Evolutionary conservation across 768 basidiomycete species (phyloP), one percentile per base, ranked within the genome.

Genomic region (Chalciporus pseudorubinellus): DNA sequence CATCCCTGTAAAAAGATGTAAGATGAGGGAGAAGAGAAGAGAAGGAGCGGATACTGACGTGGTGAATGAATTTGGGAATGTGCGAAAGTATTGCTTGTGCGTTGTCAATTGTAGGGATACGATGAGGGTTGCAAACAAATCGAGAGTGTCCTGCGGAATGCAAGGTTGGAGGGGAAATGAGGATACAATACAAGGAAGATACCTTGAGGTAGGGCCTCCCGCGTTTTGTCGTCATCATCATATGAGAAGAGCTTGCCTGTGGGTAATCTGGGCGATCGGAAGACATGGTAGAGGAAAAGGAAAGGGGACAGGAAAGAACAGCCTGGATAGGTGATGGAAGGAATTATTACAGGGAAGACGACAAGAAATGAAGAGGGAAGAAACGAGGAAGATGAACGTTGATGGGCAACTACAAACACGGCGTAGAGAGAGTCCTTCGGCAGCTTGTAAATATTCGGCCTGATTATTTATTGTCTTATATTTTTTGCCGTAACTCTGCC

Each of bases 211-310:
- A 97, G 13, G 94, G 94, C 60, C 94, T 81, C 55, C 94, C 94
- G 65, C 94, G 84, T 77, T 92, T 92, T 67, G 94, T 95, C 13
- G 91, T 95, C 83, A 95, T 95, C 94, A 98, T 97, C 90, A 95
- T 91, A 71, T 95, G 94, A 22, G 90, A 92, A 38, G 88, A 83
- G 58, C 81, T 82, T 38, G 82, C 76, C 61, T 79, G 79, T 26
- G 79, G 73, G 68, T 41, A 29, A 61, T 63, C 64, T 46, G 71
- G 47, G 44, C 68, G 70, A 57, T 80, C 79, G 51, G 75, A 60
- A 5, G 74, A 59, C 76, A 74, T 76, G 36, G 61, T 62, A 51
- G 46, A 53, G 54, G 57, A 53, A 61, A 63, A 63, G 49, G 59
- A 51, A 55, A 51, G 53, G 20, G 40, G 46, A 36, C 39, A 16